Conservation (phyloP, 805 yeast species). For the Kuraishia piskuri region DNA sequence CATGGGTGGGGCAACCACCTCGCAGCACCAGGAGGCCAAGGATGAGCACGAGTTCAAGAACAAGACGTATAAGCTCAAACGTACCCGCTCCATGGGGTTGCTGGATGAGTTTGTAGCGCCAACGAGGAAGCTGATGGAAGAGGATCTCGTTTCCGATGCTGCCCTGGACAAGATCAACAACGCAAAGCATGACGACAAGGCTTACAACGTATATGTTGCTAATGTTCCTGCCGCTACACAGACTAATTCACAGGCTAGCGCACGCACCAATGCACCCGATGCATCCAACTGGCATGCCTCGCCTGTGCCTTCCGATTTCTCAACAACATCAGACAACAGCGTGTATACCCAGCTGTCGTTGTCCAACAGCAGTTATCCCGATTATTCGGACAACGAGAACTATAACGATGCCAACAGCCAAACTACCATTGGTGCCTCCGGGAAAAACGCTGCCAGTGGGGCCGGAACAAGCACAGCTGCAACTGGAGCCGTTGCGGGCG, state of each 20-base stretch:
- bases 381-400: not conserved
- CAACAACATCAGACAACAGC: not conserved
- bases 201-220: not conserved
- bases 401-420: not conserved
- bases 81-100: constrained; percentile 78
- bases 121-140: constrained; percentile 41
- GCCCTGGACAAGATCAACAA: constrained; percentile 74
- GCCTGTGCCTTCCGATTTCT: not conserved
- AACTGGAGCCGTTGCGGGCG: not conserved
- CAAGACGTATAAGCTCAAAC: constrained; percentile 64
- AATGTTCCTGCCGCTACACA: not conserved
- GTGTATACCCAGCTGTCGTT: not conserved
- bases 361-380: not conserved
- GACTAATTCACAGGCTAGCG: not conserved
- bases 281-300: not conserved
- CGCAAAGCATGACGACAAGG: constrained; percentile 36
- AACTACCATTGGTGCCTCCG: too few relatives aligned
- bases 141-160: constrained; percentile 89
- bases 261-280: not conserved
- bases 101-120: constrained; percentile 49
- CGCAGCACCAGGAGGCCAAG: constrained; percentile 61
- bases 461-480: not conserved
- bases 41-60: constrained; percentile 63
- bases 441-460: not conserved
- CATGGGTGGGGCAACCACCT: constrained; percentile 53